A percentile compares a stretch with the other conserved stretches of the same genome.
Conservation (phyloP, 1,139 yeast species). For the Pichia sp. region DNA sequence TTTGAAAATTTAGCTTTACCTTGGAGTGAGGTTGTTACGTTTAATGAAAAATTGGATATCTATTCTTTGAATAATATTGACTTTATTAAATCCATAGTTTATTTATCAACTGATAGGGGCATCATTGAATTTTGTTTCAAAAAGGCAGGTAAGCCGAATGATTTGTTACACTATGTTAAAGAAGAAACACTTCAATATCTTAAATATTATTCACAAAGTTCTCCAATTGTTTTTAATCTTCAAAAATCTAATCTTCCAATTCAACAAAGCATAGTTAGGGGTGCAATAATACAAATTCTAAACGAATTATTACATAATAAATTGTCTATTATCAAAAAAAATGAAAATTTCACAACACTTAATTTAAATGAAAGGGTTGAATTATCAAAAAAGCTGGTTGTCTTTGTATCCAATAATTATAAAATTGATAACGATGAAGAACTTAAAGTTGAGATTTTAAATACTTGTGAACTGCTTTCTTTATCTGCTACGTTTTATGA, state of each 20-base stretch:
- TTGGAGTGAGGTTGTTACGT: conserved; percentile 9
- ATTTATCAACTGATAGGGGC: conserved; percentile 54
- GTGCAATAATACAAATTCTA: conserved; percentile 45
- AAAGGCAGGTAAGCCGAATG: neutral
- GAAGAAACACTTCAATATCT: conserved; percentile 80
- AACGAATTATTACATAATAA: conserved; percentile 42
- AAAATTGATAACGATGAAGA: conserved; percentile 20
- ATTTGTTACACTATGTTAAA: conserved; percentile 28
- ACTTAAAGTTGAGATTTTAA: conserved; percentile 35
- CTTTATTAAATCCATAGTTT: conserved; percentile 38
- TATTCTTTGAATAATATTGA: neutral
- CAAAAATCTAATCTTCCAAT: conserved; percentile 31
- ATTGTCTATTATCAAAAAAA: conserved; percentile 8
- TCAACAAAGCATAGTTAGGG: conserved; percentile 36
- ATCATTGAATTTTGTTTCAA: conserved; percentile 49
- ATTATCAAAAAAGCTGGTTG: conserved; percentile 38
- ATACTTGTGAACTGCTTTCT: conserved; percentile 50
- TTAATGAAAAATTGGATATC: conserved; percentile 4
- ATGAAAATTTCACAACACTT: conserved; percentile 33
- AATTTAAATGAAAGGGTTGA: conserved; percentile 39
- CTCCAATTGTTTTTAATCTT: conserved; percentile 51
- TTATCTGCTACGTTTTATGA: conserved; percentile 34
- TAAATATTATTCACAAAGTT: conserved; percentile 44
- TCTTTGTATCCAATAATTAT: conserved; percentile 44
- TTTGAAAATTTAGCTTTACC: neutral